Conservation (phyloP, 441 rosid genomes). For the Eutrema salsugineum region DNA sequence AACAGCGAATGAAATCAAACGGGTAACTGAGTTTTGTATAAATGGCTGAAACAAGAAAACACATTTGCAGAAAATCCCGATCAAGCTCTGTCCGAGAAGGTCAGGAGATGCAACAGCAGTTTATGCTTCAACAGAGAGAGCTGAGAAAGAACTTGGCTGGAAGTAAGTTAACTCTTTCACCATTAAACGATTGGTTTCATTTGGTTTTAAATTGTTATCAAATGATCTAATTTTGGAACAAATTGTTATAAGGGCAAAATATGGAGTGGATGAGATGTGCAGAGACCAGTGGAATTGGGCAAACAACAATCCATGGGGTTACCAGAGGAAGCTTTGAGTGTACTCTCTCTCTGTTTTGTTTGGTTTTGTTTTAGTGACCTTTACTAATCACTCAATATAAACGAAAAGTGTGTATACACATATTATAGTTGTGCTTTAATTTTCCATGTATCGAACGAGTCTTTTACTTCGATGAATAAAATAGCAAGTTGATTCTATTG, state of each 20-base stretch:
- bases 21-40: background rate
- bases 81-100: slow-evolving; percentile 75
- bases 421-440: background rate
- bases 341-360: background rate
- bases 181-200: background rate
- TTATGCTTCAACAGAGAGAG: slow-evolving; percentile 74
- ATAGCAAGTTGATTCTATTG: background rate
- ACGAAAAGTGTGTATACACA: slow-evolving; percentile 1
- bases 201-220: background rate
- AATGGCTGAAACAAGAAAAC: background rate
- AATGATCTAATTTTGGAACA: background rate
- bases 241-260: slow-evolving; percentile 48
- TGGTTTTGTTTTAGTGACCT: background rate
- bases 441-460: slow-evolving; percentile 2
- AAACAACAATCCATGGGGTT: slow-evolving; percentile 61
- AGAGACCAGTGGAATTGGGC: slow-evolving; percentile 79
- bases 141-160: slow-evolving; percentile 90
- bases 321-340: slow-evolving; percentile 45
- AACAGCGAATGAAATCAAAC: background rate
- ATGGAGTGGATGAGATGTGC: slow-evolving; percentile 72
- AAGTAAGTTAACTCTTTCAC: slow-evolving; percentile 30
- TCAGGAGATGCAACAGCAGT: slow-evolving; percentile 92
- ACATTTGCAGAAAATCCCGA: slow-evolving; percentile 70
- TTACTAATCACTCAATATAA: slow-evolving; percentile 11
- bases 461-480: background rate